These are phyloP conservation scores for Purpureocillium lavendulum DNA, from an alignment of 2,329 filamentous ascomycete genomes.

Conservation along the genomic window DNA sequence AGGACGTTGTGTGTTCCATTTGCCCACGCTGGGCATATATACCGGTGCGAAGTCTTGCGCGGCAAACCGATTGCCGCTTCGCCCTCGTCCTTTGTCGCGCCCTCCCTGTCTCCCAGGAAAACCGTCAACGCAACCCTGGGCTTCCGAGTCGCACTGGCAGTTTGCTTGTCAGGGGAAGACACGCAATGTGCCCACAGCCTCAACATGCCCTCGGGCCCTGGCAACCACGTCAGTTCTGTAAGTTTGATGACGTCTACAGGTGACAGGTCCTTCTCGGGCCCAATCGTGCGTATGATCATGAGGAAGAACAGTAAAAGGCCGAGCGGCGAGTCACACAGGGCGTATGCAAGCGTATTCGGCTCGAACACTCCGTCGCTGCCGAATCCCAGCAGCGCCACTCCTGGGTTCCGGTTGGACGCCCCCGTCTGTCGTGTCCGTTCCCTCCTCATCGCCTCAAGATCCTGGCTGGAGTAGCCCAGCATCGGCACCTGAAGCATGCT, in stretches of 20 bases:
- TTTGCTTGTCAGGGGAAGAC: slow-evolving; percentile 18
- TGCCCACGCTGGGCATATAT: slow-evolving; percentile 42
- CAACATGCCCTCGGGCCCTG: slow-evolving; percentile 53
- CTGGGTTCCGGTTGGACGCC: too few species aligned
- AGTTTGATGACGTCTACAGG: slow-evolving; percentile 50
- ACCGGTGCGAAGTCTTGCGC: slow-evolving; percentile 17
- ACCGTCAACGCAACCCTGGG: slow-evolving; percentile 38
- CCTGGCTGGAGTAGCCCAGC: slow-evolving; percentile 47
- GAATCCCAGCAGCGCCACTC: slow-evolving; percentile 15
- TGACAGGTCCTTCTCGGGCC: slow-evolving; percentile 31
- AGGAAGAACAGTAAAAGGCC: slow-evolving; percentile 48
- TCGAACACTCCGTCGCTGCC: slow-evolving; percentile 26
- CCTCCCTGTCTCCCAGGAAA: slow-evolving; percentile 28
- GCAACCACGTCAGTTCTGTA: slow-evolving; percentile 56
- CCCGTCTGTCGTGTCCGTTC: slow-evolving; percentile 2
- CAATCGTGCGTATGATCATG: slow-evolving; percentile 33
- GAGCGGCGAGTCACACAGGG: slow-evolving; percentile 52
- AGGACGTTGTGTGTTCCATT: slow-evolving; percentile 33
- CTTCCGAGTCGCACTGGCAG: slow-evolving; percentile 16
- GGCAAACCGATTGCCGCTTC: slow-evolving; percentile 10
- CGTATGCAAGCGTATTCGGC: slow-evolving; percentile 50
- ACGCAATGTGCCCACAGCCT: slow-evolving; percentile 44
- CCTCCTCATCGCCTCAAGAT: slow-evolving; percentile 35
- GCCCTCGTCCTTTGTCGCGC: background rate
- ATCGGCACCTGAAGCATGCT: slow-evolving; percentile 35